Percentiles rank a stretch among this genome's conserved stretches.
phyloP scores from a whole-genome alignment of 495 filamentous ascomycete species.

The Neurospora tetraspora region DNA sequence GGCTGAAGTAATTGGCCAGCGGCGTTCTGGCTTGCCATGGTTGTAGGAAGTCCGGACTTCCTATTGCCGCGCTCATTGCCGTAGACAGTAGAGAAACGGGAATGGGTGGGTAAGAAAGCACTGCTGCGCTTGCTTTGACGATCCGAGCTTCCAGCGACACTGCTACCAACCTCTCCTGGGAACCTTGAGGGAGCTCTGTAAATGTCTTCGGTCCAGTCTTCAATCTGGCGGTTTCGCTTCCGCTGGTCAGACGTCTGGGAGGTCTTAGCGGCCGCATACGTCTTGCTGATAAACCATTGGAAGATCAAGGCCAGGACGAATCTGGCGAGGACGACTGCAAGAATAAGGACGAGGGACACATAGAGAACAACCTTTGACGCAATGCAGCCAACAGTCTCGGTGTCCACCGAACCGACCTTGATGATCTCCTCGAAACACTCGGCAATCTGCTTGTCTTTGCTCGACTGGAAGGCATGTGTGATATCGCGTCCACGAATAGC shows the following conservation, averaged over 20 bases:
- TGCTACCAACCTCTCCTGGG: constrained; percentile 52
- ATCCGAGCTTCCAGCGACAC: constrained; percentile 48
- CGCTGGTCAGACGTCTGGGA: constrained; percentile 59
- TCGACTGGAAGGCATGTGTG: constrained; percentile 72
- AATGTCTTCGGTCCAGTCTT: constrained; percentile 97
- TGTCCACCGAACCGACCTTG: constrained; percentile 92
- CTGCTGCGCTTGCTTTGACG: constrained; percentile 72
- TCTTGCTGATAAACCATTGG: constrained; percentile 85
- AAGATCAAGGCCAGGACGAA: constrained; percentile 87
- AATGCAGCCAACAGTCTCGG: constrained; percentile 93
- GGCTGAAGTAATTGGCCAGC: constrained; percentile 66
- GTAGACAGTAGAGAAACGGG: constrained; percentile 91
- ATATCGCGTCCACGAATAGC: constrained; percentile 80
- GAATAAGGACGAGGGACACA: constrained; percentile 83
- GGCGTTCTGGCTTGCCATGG: constrained; percentile 91
- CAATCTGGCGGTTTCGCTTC: constrained; percentile 84
- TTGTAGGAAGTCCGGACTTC: constrained; percentile 56
- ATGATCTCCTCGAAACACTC: constrained; percentile 85
- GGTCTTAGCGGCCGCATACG: constrained; percentile 69
- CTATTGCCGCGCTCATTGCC: constrained; percentile 46
- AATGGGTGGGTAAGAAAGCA: constrained; percentile 70
- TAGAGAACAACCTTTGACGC: constrained; percentile 96
- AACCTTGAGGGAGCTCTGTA: constrained; percentile 80
- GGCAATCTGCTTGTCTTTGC: constrained; percentile 66
- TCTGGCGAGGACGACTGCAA: constrained; percentile 77